Evolutionary conservation across 495 filamentous ascomycete genomes (phyloP).

Genomic region (Endocarpon pusillum): DNA sequence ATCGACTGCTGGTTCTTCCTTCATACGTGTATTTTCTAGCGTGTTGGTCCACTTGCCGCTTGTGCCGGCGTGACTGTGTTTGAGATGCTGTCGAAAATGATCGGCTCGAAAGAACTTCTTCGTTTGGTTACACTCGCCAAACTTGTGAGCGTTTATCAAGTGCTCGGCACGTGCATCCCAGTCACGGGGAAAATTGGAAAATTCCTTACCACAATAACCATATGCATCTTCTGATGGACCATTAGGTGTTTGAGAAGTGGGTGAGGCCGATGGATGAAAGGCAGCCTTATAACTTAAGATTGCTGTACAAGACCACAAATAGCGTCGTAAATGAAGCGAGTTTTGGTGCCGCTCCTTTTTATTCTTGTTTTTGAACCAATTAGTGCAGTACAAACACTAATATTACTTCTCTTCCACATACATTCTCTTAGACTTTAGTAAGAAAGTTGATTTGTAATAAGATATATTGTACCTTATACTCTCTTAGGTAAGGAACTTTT

Average conservation of each 20-base stretch:
- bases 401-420: constrained; percentile 96
- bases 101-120: constrained; percentile 98
- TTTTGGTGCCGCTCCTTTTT: constrained; percentile 97
- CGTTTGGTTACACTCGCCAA: constrained; percentile 90
- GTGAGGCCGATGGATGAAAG: constrained; percentile 56
- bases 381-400: constrained; percentile 75
- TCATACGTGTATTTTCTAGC: constrained; percentile 92
- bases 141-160: constrained; percentile 82
- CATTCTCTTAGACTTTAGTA: constrained; percentile 24
- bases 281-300: constrained; percentile 59
- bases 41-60: constrained; percentile 99
- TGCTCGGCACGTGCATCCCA: constrained; percentile 79
- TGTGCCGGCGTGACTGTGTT: constrained; percentile 91
- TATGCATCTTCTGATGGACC: constrained; percentile 52
- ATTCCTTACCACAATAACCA: constrained; percentile 93
- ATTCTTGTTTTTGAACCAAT: constrained; percentile 99
- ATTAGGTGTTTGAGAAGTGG: constrained; percentile 19
- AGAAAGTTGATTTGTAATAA: constrained; percentile 3
- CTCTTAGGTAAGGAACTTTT: constrained; percentile 79
- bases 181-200: constrained; percentile 54
- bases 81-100: constrained; percentile 94
- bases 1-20: constrained; percentile 53
- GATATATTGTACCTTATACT: constrained; percentile 53
- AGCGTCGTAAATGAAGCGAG: constrained; percentile 77
- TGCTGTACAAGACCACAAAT: constrained; percentile 94